Base-by-base conservation (phyloP, 2,329 filamentous ascomycete species). In the Nemania diffusa region DNA sequence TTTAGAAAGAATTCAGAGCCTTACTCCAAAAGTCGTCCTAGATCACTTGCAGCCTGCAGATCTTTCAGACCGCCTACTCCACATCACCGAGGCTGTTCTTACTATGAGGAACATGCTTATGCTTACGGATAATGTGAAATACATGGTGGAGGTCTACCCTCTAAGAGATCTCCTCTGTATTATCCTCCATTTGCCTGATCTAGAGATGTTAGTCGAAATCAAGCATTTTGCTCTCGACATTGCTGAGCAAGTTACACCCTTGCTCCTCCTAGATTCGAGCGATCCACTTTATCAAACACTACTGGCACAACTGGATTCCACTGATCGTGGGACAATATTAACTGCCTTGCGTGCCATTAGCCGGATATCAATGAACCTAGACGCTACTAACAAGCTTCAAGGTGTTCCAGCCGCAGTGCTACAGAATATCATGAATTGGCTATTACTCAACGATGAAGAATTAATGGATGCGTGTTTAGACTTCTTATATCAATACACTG, bases 31-130 rank as follows among this genome's bases (percentile, higher is more conserved):
- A 68, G 77, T 89, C 24, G 82, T 90, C 17, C 83, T 89, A 2
- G 90, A 92, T 69, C 87, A 93, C 73, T 84, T 97, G 27, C 88
- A 94, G 69, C 88, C 93, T 0, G 88, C 88, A 32, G 85, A 90
- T 5, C 92, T 92, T 71, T 85, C 88, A 15, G 90, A 94, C 69
- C 84, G 87, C 48, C 84, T 98, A 67, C 87, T 92, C 13, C 88
- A 93, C 71, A 86, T 97, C 69, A 95, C 91, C 26, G 94, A 98
- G 79, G 94, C 96, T 1, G 90, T 91, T 22, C 83, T 98, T 53
- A 94, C 97, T 20, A 84, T 98, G 50, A 89, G 96, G 58, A 99
- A 99, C 78, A 97, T 99, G 94, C 91, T 94, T n/a, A 92, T 97
- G 79, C 84, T 97, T 22, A 88, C 90, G 24, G 94, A 97, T 69